Conservation (phyloP, 148 eudicot species). For the Salicornia ramosissima region DNA sequence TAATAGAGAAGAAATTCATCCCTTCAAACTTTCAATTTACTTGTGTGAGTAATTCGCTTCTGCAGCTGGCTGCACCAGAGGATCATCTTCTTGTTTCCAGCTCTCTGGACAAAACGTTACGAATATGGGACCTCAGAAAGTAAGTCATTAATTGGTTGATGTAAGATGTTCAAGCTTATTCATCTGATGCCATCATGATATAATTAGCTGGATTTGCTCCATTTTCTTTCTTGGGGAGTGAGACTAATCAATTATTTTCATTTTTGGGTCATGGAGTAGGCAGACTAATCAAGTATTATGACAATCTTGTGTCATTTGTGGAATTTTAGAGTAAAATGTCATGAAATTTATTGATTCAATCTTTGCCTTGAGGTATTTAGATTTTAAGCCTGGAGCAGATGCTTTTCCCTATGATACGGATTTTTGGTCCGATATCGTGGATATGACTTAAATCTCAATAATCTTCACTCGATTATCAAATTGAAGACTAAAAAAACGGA, state of each 20-base stretch:
- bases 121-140: constrained; percentile 96
- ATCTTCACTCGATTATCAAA: too few relatives aligned
- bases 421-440: too few relatives aligned
- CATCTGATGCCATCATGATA: constrained; percentile 11
- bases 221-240: background rate
- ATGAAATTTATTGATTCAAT: too few relatives aligned
- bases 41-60: constrained; percentile 19
- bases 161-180: background rate
- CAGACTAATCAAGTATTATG: too few relatives aligned
- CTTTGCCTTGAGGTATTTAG: too few relatives aligned
- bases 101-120: constrained; percentile 83
- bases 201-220: background rate
- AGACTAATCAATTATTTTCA: background rate
- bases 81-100: constrained; percentile 86
- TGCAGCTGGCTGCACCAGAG: constrained; percentile 88
- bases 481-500: too few relatives aligned
- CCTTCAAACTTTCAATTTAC: constrained; percentile 5
- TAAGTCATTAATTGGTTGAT: constrained; percentile 27
- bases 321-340: too few relatives aligned
- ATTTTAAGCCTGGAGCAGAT: too few relatives aligned
- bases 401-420: too few relatives aligned
- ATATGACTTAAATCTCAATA: too few relatives aligned
- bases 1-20: background rate
- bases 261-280: background rate
- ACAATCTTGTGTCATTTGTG: too few relatives aligned